Evolutionary conservation across 108 stramenopile species (phyloP).

Genomic region (Conticribra weissflogii): DNA sequence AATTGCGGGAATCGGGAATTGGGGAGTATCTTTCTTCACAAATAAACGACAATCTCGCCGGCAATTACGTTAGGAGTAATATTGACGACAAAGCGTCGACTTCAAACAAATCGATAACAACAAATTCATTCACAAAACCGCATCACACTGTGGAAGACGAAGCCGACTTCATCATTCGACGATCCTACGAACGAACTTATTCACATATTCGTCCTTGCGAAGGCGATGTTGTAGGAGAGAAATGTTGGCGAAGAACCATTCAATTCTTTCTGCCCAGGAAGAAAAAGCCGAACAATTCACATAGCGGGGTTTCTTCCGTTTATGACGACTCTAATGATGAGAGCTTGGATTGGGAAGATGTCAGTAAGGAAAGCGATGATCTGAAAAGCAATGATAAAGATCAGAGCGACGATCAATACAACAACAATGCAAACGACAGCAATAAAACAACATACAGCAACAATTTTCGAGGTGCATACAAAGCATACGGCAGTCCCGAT

Average conservation of each 20-base stretch:
- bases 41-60: too few species aligned
- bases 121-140: background rate
- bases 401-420: too few species aligned
- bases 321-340: background rate
- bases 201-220: conserved; percentile 4
- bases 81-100: background rate
- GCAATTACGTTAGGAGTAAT: too few species aligned
- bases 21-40: too few species aligned
- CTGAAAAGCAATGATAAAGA: too few species aligned
- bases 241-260: conserved; percentile 4
- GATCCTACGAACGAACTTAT: conserved; percentile 10
- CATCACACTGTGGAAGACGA: background rate
- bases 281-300: background rate
- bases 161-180: conserved; percentile 11
- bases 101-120: background rate
- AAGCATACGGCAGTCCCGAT: too few species aligned
- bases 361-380: too few species aligned
- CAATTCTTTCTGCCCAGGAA: background rate
- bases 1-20: too few species aligned
- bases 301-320: background rate
- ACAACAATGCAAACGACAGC: too few species aligned
- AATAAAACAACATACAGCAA: too few species aligned
- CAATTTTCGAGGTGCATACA: too few species aligned
- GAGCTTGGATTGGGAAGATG: too few species aligned
- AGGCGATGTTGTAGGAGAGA: background rate